Evolutionary conservation across 495 filamentous ascomycete genomes (phyloP), one percentile per base, ranked within the genome.

Genomic region (Copromyces sp.): DNA sequence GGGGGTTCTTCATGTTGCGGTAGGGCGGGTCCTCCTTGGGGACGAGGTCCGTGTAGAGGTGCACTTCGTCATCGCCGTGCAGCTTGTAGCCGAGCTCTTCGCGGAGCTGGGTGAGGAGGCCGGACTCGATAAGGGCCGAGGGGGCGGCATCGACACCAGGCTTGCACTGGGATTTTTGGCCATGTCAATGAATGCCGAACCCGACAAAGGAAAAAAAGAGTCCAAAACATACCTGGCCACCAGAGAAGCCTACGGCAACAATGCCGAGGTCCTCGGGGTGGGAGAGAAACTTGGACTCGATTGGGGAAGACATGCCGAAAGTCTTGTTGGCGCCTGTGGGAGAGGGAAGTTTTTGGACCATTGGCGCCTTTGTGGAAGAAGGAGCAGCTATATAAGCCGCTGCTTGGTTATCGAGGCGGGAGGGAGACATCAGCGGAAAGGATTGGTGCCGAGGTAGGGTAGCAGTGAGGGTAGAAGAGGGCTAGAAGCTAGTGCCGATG

Each of bases 231-330:
- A 95, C 94, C 88, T 99, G 95, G 69, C 95, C 95, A 76, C 96
- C 95, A 71, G 94, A 97, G 86, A 99, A 99, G 73, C 95, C 95
- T 24, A 98, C 95, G 38, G 95, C 94, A 45, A 98, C 93, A 69
- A 99, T 87, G 72, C 95, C 95, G 71, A 99, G 87, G 75, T 98
- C 89, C 79, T 91, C 85, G 69, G 88, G 86, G 74, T 89, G 84
- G 74, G 90, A 83, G 73, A 99, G 92, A 84, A 97, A 99, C 76
- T 91, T 93, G 77, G 93, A 90, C 72, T 86, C 77, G 75, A 97
- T 87, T 16, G 53, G 53, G 14, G 53, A 65, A 65, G 53, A 65
- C 69, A 91, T 92, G 76, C 77, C 78, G 70, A 81, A 80, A 39
- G 38, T 74, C 12, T 65, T 61, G 47, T 74, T 77, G 41, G 77